Base-by-base conservation (phyloP, 305 asterid genomes). In the Lippia alba region DNA sequence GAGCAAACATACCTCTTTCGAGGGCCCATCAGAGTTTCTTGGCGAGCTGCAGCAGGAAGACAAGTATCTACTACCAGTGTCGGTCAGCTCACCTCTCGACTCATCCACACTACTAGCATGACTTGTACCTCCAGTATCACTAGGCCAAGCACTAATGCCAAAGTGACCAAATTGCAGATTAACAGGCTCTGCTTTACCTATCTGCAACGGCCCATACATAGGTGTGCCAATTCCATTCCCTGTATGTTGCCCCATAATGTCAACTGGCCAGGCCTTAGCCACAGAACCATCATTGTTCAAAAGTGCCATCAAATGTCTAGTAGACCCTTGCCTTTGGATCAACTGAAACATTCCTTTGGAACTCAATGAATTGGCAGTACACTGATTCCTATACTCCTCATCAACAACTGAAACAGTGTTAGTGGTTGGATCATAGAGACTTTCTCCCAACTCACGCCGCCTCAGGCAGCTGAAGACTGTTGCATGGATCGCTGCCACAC, bases 41-140 rank as follows among this genome's bases (percentile, higher is more conserved):
- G 99, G 98, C 6, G 99, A 90, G 81, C 98, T 95, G 85, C 97
- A 87, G 84, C 96, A 85, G 50, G 99, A 95, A 8, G 99, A 94
- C 30, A 75, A 76, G 77, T 90, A 89, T 78, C 87, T 86, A 77
- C 98, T 90, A 45, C 98, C 97, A 74, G 74, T 89, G 77, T 95
- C 99, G 6, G 96, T 89, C 70, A 84, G 72, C 60, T 94, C 97
- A 51, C 96, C 97, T 75, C 79, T 92, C 11, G 90, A 91, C 54
- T 87, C 98, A 76, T 92, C 98, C 41, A 89, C 76, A 48, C 97
- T 95, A 82, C 97, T 84, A 46, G 97, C 96, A 78, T 74, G 96
- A 68, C 97, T 95, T 17, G 99, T 92, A 32, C 95, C 89, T 56
- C 98, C 97, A 12, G 82, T 84, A 82, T 95, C 97, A 79, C 82